Conservation (phyloP, 192 early-diverging fungal genomes). For the Backusella tuberculispora region DNA sequence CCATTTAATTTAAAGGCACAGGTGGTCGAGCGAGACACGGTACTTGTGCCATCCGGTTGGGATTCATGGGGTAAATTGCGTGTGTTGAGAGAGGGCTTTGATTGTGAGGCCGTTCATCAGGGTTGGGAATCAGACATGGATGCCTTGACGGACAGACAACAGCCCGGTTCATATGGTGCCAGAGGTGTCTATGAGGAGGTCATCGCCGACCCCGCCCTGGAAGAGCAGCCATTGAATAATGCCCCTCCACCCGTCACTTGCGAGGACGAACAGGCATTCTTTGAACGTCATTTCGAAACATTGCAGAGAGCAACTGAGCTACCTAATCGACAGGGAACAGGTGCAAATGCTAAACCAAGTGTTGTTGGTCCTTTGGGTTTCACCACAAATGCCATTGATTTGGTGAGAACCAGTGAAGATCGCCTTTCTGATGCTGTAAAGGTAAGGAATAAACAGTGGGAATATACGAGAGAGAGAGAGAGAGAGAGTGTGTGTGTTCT, state of each 20-base stretch:
- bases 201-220: conserved; percentile 49
- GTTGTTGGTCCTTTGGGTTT: conserved; percentile 58
- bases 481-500: too few species aligned
- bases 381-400: conserved; percentile 10
- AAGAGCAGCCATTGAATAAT: conserved; percentile 51
- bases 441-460: neutral
- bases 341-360: conserved; percentile 45
- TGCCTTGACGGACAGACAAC: conserved; percentile 33
- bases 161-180: conserved; percentile 49
- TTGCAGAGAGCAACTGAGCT: conserved; percentile 66
- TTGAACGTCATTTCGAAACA: conserved; percentile 78
- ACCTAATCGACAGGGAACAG: conserved; percentile 45
- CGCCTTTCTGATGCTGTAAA: conserved; percentile 10
- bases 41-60: conserved; percentile 93
- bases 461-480: too few species aligned
- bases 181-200: conserved; percentile 63
- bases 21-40: conserved; percentile 85
- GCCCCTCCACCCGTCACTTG: conserved; percentile 68
- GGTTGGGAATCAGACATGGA: conserved; percentile 67
- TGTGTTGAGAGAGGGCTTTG: conserved; percentile 76
- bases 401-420: conserved; percentile 2
- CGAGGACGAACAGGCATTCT: conserved; percentile 89
- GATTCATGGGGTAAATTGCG: conserved; percentile 89
- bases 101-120: conserved; percentile 58
- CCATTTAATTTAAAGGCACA: conserved; percentile 72